Evolutionary conservation across 2,329 filamentous ascomycete species (phyloP), one percentile per base, ranked within the genome.

Genomic region (Pseudocercospora pini-densiflorae): DNA sequence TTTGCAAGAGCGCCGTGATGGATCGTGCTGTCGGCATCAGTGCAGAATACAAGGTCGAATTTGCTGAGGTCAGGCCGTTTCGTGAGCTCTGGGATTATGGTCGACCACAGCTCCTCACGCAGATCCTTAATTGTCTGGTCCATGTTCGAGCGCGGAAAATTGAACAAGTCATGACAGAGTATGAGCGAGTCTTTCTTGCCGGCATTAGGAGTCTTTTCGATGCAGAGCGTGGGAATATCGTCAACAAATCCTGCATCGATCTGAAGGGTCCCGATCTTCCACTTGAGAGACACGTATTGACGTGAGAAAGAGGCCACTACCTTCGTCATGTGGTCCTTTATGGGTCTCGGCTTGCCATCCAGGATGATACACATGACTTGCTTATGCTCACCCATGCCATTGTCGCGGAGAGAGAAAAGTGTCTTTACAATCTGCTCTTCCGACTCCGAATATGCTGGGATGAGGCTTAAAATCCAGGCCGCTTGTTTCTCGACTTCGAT

Each of bases 111-210:
- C 40, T 72, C 68, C 16, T 70, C 49, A 10, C 71, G 64, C 16
- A 73, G 47, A 2, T 66, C 43, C 24, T 33, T 58, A 5, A 70
- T 68, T 59, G 68, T 68, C 0, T 68, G 29, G 23, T 71, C 65
- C 12, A 70, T 58, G 45, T 72, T 68, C 10, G 65, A 61, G 19
- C 71, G 62, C 47, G 70, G 70, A 16, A 65, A 62, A 27, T 73
- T 73, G 66, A 73, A 73, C 2, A 73, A 61, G 23, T 73, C 71
- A 57, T 73, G 69, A 36, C 69, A 71, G 29, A 73, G 53, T 49
- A 73, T 68, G 10, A 73, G 57, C 3, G 71, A 72, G 33, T 73
- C 71, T 57, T 73, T 73, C 62, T 73, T 73, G 31, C 69, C 69
- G 24, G 68, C 47, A 24, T 73, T 73, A 49, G 70, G 68, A 36